Evolutionary conservation across 441 rosid genomes (phyloP).

Genomic region (Eruca vesicaria): DNA sequence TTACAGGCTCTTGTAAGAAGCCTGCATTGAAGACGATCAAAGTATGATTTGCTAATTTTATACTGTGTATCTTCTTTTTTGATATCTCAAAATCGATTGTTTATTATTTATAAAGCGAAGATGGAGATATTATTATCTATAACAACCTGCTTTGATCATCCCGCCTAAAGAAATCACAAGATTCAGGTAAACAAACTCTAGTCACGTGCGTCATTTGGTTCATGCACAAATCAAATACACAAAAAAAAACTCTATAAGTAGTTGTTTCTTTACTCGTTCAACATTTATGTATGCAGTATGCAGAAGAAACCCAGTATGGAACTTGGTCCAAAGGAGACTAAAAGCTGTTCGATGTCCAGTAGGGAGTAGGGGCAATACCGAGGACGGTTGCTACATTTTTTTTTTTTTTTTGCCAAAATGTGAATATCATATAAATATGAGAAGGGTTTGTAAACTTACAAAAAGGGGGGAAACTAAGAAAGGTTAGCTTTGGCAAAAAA

Average conservation of each 20-base stretch:
- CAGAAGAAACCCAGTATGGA: constrained; percentile 48
- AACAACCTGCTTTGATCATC: constrained; percentile 51
- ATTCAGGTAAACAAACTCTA: constrained; percentile 24
- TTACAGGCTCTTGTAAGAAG: constrained; percentile 47
- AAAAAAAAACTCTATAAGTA: not conserved
- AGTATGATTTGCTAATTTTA: constrained; percentile 9
- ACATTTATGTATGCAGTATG: constrained; percentile 2
- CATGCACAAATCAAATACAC: not conserved
- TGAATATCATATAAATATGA: too few relatives aligned
- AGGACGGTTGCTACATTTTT: too few relatives aligned
- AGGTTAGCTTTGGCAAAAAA: too few relatives aligned
- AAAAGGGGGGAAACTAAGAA: too few relatives aligned
- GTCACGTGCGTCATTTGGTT: not conserved
- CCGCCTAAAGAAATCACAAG: too few relatives aligned
- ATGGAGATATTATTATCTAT: constrained; percentile 51
- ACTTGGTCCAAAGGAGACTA: constrained; percentile 27
- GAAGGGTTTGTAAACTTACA: too few relatives aligned
- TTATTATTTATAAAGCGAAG: constrained; percentile 42
- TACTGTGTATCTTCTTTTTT: not conserved
- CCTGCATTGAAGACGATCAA: constrained; percentile 45
- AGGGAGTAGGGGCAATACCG: too few relatives aligned
- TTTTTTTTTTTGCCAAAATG: too few relatives aligned
- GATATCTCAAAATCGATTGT: not conserved
- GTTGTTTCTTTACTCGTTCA: not conserved
- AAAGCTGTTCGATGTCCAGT: too few relatives aligned